Conservation (phyloP, 768 basidiomycete genomes). For the Psilocybe azurescens region DNA sequence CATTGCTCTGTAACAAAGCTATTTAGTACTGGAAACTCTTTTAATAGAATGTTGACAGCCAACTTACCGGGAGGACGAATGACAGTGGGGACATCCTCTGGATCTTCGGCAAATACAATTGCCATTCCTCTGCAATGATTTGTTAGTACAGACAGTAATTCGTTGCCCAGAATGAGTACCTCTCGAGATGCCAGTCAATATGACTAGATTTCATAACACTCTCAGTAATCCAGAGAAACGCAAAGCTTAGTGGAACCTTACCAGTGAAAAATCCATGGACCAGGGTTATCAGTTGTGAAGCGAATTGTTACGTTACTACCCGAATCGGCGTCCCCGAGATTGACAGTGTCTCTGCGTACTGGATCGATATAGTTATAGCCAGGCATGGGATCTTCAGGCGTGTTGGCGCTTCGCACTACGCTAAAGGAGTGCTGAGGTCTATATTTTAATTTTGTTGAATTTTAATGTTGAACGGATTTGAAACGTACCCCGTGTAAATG, state of each 20-base stretch:
- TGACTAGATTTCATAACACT: constrained; percentile 32
- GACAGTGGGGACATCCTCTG: constrained; percentile 2
- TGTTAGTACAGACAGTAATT: not conserved
- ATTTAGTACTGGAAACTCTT: not conserved
- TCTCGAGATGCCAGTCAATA: constrained; percentile 57
- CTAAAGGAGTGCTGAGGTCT: constrained; percentile 44
- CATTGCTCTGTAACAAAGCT: constrained; percentile 28
- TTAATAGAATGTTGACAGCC: not conserved
- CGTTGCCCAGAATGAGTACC: constrained; percentile 21
- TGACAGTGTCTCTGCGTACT: constrained; percentile 38
- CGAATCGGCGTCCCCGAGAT: constrained; percentile 26
- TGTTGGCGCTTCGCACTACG: constrained; percentile 49
- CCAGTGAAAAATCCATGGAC: constrained; percentile 60
- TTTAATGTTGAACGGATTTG: not conserved
- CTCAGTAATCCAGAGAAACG: not conserved
- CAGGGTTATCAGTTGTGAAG: constrained; percentile 56
- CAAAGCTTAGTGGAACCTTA: constrained; percentile 18
- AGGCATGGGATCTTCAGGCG: not conserved
- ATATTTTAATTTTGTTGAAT: not conserved
- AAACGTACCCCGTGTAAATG: constrained; percentile 39
- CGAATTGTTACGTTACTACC: constrained; percentile 49
- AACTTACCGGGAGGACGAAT: constrained; percentile 17
- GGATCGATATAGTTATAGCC: constrained; percentile 52
- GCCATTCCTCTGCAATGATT: constrained; percentile 37
- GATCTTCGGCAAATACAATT: constrained; percentile 44